Base-by-base conservation (phyloP, 2,329 filamentous ascomycete species). In the Ceratocystis diversiconidia region DNA sequence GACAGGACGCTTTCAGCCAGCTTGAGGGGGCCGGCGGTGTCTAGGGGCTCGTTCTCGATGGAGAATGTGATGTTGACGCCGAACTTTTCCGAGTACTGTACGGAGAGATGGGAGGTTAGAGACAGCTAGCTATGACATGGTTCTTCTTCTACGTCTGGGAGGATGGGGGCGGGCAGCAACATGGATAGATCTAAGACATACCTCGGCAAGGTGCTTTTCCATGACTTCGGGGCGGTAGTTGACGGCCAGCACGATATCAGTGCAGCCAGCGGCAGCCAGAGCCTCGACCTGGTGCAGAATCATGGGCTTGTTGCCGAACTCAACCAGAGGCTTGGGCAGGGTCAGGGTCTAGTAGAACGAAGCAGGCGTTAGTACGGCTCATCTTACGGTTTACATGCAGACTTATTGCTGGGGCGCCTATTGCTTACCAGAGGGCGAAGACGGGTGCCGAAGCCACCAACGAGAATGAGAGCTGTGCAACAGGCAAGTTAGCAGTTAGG, bases 281-380 rank as follows among this genome's bases (percentile, higher is more conserved):
- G 90, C 91, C 79, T 96, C 91, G 72, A 99, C 90, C 79, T 99
- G 92, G 79, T 97, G 92, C 73, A 95, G 83, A 77, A 99, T 97
- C 92, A 99, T 99, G 75, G 92, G 94, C 79, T 94, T 92, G 84
- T 99, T 99, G 74, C 85, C 91, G 74, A 99, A 99, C 79, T 99
- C 69, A 73, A 99, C 94, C 71, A 99, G 84, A 70, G 94, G 92
- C 79, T 97, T 99, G 69, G 92, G 92, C 71, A 96, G 89, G 63
- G 94, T 96, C 74, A 99, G 85, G 72, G 92, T 99, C 90, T 95
- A 75, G 65, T 61, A 61, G 69, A 69, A 70, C 65, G 68, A 64
- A 41, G 17, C 12, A 8, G 19, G 28, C 6, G 57, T 64, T 64
- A 64, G 65, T 52, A 41, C 17, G 30, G 6, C 15, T 4, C 3